Percentiles rank a stretch among this genome's conserved stretches.
phyloP scores from a whole-genome alignment of 1,284 basidiomycete species.

The Pseudozyma thailandica region DNA sequence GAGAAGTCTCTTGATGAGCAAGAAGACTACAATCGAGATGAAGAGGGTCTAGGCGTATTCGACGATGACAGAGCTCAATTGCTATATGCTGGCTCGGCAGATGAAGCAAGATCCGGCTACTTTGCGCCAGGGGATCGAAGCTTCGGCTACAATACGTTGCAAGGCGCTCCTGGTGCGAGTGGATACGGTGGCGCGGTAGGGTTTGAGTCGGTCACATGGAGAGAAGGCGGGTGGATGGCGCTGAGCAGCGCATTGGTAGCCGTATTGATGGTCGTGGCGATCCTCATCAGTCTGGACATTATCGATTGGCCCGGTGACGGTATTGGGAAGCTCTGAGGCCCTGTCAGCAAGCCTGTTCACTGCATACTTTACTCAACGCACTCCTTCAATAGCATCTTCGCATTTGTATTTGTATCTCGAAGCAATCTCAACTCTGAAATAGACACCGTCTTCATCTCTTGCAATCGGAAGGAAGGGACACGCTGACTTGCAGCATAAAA shows the following conservation, averaged over 20 bases:
- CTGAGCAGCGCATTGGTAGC: slow-evolving; percentile 24
- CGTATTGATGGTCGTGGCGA: slow-evolving; percentile 34
- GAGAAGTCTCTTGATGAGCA: not conserved
- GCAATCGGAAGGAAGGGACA: too few species aligned
- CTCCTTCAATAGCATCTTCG: not conserved
- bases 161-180: not conserved
- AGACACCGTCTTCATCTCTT: slow-evolving; percentile 3
- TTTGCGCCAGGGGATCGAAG: slow-evolving; percentile 31
- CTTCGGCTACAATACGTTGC: slow-evolving; percentile 34
- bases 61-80: slow-evolving; percentile 37
- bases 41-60: slow-evolving; percentile 11
- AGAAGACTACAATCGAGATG: slow-evolving; percentile 7
- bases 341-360: not conserved
- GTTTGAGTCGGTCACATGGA: slow-evolving; percentile 36
- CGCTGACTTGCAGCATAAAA: too few species aligned
- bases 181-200: slow-evolving; percentile 22
- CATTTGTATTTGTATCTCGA: slow-evolving; percentile 35
- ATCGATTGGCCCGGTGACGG: slow-evolving; percentile 57
- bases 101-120: slow-evolving; percentile 11
- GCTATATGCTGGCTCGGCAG: slow-evolving; percentile 16
- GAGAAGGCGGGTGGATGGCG: slow-evolving; percentile 43
- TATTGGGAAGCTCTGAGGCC: slow-evolving; percentile 26
- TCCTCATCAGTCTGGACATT: slow-evolving; percentile 52
- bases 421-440: not conserved
- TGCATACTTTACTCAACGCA: not conserved